These are phyloP conservation scores for Colletotrichum liriopes DNA, from an alignment of 2,329 filamentous ascomycete species.

Conservation along the genomic window DNA sequence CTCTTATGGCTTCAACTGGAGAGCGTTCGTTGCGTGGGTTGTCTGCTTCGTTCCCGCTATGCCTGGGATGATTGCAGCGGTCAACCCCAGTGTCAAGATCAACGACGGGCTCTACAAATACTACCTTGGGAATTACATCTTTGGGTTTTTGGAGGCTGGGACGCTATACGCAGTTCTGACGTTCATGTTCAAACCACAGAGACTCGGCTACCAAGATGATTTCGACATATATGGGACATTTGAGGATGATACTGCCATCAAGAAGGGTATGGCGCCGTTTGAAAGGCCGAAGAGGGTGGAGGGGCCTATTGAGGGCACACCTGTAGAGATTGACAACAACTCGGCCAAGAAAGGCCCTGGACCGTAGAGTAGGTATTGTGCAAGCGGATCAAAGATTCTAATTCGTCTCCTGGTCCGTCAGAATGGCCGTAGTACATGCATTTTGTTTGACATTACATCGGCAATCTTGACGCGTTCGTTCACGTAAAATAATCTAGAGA, in stretches of 20 bases:
- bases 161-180: constrained; percentile 37
- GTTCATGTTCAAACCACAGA: constrained; percentile 35
- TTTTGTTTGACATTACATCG: background rate
- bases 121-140: constrained; percentile 44
- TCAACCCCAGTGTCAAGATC: constrained; percentile 41
- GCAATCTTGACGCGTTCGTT: background rate
- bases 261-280: constrained; percentile 42
- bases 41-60: constrained; percentile 51
- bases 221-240: constrained; percentile 42
- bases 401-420: background rate
- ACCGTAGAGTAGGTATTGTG: background rate
- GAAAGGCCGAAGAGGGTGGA: constrained; percentile 30
- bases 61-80: constrained; percentile 47
- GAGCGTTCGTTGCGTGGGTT: constrained; percentile 52
- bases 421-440: background rate
- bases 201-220: constrained; percentile 35
- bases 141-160: constrained; percentile 40
- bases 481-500: too few relatives aligned
- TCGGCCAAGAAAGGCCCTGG: background rate
- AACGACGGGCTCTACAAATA: constrained; percentile 45
- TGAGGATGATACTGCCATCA: constrained; percentile 36
- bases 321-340: background rate
- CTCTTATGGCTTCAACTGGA: constrained; percentile 53
- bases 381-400: background rate
- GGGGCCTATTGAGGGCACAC: constrained; percentile 16